Base-by-base conservation (phyloP, 1,139 yeast genomes). In the Candida sanyaensis region DNA sequence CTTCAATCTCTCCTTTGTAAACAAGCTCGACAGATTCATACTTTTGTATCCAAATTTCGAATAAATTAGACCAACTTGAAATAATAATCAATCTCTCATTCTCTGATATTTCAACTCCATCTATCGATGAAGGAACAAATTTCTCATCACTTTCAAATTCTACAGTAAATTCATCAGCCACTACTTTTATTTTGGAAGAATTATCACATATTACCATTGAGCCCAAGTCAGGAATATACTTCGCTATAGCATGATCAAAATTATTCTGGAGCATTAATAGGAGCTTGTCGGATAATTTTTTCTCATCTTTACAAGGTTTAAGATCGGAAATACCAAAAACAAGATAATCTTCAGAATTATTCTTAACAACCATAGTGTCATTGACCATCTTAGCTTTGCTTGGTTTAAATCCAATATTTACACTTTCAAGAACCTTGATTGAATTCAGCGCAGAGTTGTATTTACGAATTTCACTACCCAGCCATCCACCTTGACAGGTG, bases 401-500 rank as follows among this genome's bases (percentile, higher is more conserved):
- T 6, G 28, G 24, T 6, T 12, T 8, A 11, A 26, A n/a, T 5
- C 17, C 33, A 10, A 26, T 11, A 3, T 23, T 21, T 4, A 9
- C 12, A 6, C 34, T 28, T 12, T 30, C 8, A 7, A 30, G 17
- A 17, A 43, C 21, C 11, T 47, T 30, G 5, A 42, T 6, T 4
- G 5, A 6, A n/a, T 13, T 30, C n/a, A 17, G 33, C 9, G n/a
- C 24, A 6, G 37, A 8, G 6, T 24, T 23, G 29, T 51, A 54
- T 29, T 56, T 62, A 43, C 63, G 54, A 36, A 68, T 53, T 46
- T 74, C 77, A 6, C 78, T 73, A 37, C 71, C 65, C 23, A 66
- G 64, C 50, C 68, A 65, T 2, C 77, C 75, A 24, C 79, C 78
- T 49, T 69, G 76, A 45, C 75, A 68, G 3, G 66, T 51, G 27